Base-by-base conservation (phyloP, 73 alveolate species). In the Breviolum minutum region DNA sequence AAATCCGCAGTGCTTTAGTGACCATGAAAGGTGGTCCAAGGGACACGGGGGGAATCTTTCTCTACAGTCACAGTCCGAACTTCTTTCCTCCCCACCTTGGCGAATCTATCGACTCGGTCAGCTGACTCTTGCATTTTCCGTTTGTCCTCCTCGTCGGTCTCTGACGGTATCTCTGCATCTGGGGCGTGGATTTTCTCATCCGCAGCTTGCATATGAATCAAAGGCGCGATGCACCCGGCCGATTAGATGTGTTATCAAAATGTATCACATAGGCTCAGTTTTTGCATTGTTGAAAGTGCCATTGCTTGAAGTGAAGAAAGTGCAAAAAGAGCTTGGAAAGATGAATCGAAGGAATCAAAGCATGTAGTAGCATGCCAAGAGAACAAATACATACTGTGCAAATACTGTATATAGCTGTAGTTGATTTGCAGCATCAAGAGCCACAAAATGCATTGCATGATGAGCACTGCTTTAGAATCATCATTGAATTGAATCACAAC, bases 41-140 rank as follows among this genome's bases (percentile, higher is more conserved):
- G 24, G 77, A 14, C 24, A 17, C n/a, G n/a, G 77, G 8, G 24
- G 24, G 4, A 68, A 14, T 2, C 24, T 14, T 68, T 2, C 24
- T 68, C 24, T 14, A 22, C 24, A 66, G 24, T 68, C n/a, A 22
- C 17, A 14, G 77, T 68, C 24, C 77, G 8, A 68, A 22, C n/a
- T 68, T 22, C 24, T 22, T 68, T 17, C 17, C 64, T n/a, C 24
- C 64, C 17, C 74, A 73, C 91, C 91, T 82, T 82, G 27, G 91
- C 91, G 61, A 82, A 82, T 6, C 91, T 61, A 61, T 82, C 91
- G 48, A 82, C 91, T 24, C 91, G 69, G 48, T 16, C 61, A 61
- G 91, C 91, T 54, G 91, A 82, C 30, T 82, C 73, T 17, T 60
- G 22, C 91, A 82, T 82, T 19, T 20, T 19, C 24, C 0, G 27